These are phyloP conservation scores for Annona cherimola DNA, from an alignment of 164 flowering plant genomes.

Conservation along the genomic window DNA sequence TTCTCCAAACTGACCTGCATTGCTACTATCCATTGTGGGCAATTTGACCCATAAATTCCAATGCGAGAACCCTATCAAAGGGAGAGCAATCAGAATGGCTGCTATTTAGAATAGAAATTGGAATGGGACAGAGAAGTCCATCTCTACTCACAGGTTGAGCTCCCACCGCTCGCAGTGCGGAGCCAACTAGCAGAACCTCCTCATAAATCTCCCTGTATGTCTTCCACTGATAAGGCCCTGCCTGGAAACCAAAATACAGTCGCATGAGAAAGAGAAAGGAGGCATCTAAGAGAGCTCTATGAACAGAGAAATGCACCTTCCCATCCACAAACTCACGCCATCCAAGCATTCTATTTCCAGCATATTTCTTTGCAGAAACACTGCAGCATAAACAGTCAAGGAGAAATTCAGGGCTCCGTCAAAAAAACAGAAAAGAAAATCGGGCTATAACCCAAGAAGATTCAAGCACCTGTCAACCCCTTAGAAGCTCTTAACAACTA, in stretches of 20 bases:
- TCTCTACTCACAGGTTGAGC: conserved; percentile 70
- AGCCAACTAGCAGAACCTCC: conserved; percentile 66
- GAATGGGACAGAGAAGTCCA: neutral
- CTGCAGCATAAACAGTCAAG: conserved; percentile 32
- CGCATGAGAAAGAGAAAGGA: neutral
- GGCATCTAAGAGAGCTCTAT: neutral
- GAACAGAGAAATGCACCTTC: conserved; percentile 41
- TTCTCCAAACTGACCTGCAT: conserved; percentile 67
- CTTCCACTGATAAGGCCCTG: conserved; percentile 84
- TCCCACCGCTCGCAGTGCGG: conserved; percentile 72
- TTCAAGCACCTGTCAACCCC: neutral
- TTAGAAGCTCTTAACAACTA: neutral
- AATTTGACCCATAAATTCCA: conserved; percentile 90
- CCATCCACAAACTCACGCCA: conserved; percentile 64
- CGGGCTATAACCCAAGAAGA: neutral
- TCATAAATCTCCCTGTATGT: conserved; percentile 77
- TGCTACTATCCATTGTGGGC: conserved; percentile 90
- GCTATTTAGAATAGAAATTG: neutral
- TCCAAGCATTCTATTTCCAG: conserved; percentile 82
- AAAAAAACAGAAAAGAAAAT: neutral
- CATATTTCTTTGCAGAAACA: conserved; percentile 46
- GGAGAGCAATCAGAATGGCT: neutral
- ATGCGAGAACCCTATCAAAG: conserved; percentile 56
- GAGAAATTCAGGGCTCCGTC: neutral
- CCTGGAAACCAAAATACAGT: conserved; percentile 28